Conservation (phyloP, 1,284 basidiomycete species). For the Volvariella volvacea region DNA sequence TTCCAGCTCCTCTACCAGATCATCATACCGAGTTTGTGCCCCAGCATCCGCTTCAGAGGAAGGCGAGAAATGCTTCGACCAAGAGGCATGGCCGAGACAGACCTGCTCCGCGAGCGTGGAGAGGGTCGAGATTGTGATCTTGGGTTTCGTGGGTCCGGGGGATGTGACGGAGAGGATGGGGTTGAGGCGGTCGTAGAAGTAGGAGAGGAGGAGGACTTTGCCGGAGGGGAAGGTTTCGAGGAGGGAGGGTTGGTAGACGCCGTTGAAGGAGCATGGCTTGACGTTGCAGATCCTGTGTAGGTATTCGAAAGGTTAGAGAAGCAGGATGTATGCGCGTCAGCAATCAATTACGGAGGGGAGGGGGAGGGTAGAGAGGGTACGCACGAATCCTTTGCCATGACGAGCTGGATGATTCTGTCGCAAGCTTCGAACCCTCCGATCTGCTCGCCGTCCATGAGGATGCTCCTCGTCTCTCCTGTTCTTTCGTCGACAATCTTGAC, state of each 20-base stretch:
- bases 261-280: constrained; percentile 94
- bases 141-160: constrained; percentile 2
- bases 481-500: constrained; percentile 70
- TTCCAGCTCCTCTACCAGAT: constrained; percentile 62
- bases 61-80: constrained; percentile 47
- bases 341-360: not conserved
- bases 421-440: constrained; percentile 85
- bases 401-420: constrained; percentile 79
- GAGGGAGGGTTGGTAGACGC: constrained; percentile 95
- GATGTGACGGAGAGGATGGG: constrained; percentile 57
- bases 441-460: constrained; percentile 78
- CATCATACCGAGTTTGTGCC: constrained; percentile 27
- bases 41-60: constrained; percentile 43
- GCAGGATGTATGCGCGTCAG: no score
- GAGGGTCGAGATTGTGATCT: constrained; percentile 56
- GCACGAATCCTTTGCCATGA: constrained; percentile 94
- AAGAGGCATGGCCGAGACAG: constrained; percentile 61
- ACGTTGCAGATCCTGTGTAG: constrained; percentile 69
- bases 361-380: constrained; percentile 34
- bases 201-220: constrained; percentile 83
- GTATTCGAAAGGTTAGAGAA: constrained; percentile 7
- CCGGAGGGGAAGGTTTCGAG: constrained; percentile 82
- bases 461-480: constrained; percentile 41
- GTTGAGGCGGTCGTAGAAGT: constrained; percentile 92
- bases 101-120: constrained; percentile 62